Evolutionary conservation across 108 stramenopile genomes (phyloP).

Genomic region (Conticribra weissflogii): DNA sequence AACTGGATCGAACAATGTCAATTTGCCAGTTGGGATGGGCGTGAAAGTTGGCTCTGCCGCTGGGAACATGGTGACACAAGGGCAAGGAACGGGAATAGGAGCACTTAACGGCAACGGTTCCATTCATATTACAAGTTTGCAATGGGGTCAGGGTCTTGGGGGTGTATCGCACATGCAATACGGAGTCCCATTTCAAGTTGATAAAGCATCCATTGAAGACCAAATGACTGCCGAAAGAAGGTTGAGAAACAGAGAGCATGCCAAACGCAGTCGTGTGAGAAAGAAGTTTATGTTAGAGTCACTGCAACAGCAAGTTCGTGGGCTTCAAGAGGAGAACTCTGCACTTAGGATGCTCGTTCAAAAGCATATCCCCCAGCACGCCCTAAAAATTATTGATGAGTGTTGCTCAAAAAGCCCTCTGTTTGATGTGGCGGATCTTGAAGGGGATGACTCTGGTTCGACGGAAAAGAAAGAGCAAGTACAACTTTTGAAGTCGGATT

Average conservation of each 20-base stretch:
- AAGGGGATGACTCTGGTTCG: neutral
- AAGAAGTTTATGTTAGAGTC: constrained; percentile 99
- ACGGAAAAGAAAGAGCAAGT: constrained; percentile 16
- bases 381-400: constrained; percentile 75
- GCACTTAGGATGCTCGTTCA: constrained; percentile 77
- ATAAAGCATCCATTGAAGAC: constrained; percentile 36
- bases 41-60: constrained; percentile 25
- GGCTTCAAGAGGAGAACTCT: constrained; percentile 91
- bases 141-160: neutral
- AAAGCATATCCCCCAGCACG: constrained; percentile 80
- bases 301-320: constrained; percentile 90
- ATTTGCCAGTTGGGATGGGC: constrained; percentile 29
- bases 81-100: neutral
- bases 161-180: constrained; percentile 17
- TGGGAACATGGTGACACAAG: neutral
- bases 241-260: constrained; percentile 96
- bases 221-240: constrained; percentile 78
- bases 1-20: constrained; percentile 1
- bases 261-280: constrained; percentile 94
- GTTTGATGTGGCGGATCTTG: constrained; percentile 50
- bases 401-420: constrained; percentile 78
- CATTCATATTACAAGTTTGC: constrained; percentile 2
- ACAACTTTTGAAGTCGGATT: constrained; percentile 75
- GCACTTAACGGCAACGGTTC: neutral
- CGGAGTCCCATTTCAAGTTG: constrained; percentile 15